A percentile compares a stretch with the other conserved stretches of the same genome.
phyloP scores from a whole-genome alignment of 129 eudicot species.

The Escallonia herrerae region DNA sequence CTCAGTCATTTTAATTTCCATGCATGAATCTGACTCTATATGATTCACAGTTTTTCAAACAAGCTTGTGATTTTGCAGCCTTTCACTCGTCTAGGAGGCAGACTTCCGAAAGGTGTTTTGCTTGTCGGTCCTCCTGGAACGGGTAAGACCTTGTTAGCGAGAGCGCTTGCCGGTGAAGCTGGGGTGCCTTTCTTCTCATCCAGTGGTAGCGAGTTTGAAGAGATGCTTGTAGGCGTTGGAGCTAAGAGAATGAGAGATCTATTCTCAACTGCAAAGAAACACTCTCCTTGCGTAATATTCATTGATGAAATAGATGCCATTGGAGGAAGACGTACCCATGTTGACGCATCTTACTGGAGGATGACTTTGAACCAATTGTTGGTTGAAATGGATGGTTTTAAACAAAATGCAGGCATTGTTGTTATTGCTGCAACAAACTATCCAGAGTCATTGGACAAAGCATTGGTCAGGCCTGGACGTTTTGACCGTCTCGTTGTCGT shows the following conservation, averaged over 20 bases:
- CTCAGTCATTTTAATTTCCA: too few species aligned
- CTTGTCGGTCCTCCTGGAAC: slow-evolving; percentile 97
- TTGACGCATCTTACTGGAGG: slow-evolving; percentile 78
- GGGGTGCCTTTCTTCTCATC: slow-evolving; percentile 81
- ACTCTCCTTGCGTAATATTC: slow-evolving; percentile 73
- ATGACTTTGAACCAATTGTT: slow-evolving; percentile 80
- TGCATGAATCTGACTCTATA: too few species aligned
- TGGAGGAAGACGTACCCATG: slow-evolving; percentile 83
- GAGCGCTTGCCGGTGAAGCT: slow-evolving; percentile 92
- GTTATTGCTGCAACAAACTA: slow-evolving; percentile 86
- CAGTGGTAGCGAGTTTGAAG: slow-evolving; percentile 86
- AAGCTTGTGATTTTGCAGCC: slow-evolving; percentile 35
- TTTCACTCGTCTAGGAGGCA: slow-evolving; percentile 81
- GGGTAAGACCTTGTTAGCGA: slow-evolving; percentile 87
- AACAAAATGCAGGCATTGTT: slow-evolving; percentile 70
- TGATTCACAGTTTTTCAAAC: too few species aligned
- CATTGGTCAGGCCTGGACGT: slow-evolving; percentile 77
- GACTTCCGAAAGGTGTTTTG: slow-evolving; percentile 87
- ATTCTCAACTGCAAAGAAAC: slow-evolving; percentile 73
- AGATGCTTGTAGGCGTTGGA: slow-evolving; percentile 91
- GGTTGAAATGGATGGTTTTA: slow-evolving; percentile 80
- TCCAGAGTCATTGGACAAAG: slow-evolving; percentile 75
- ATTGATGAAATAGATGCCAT: slow-evolving; percentile 92
- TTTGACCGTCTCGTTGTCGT: slow-evolving; percentile 75
- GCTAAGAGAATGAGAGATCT: slow-evolving; percentile 82